Conservation (phyloP, 495 filamentous ascomycete genomes). For the Talaromyces proteolyticus region DNA sequence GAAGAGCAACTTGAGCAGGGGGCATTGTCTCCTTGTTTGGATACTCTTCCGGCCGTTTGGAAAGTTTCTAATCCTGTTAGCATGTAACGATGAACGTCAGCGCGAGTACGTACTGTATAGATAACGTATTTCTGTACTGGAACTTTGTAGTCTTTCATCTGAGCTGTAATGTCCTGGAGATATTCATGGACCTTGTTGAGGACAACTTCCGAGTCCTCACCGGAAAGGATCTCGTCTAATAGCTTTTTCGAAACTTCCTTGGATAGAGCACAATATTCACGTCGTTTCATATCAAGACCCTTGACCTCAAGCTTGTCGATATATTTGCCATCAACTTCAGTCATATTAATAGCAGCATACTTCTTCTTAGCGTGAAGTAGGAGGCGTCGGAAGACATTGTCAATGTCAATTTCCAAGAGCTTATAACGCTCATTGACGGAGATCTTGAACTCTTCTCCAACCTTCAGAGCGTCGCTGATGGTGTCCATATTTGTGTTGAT, state of each 20-base stretch:
- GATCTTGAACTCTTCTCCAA: constrained; percentile 76
- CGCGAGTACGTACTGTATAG: constrained; percentile 56
- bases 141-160: constrained; percentile 74
- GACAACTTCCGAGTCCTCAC: constrained; percentile 84
- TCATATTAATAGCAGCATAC: constrained; percentile 93
- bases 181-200: constrained; percentile 90
- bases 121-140: constrained; percentile 88
- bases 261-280: constrained; percentile 91
- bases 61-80: constrained; percentile 59
- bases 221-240: constrained; percentile 86
- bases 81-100: neutral
- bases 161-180: constrained; percentile 69
- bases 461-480: constrained; percentile 81
- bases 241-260: constrained; percentile 84
- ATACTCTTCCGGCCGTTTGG: constrained; percentile 88
- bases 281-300: constrained; percentile 92
- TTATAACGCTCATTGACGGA: constrained; percentile 85
- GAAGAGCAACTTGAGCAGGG: constrained; percentile 91
- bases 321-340: constrained; percentile 82
- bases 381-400: constrained; percentile 92
- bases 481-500: constrained; percentile 97
- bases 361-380: constrained; percentile 98
- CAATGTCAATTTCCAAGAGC: constrained; percentile 93
- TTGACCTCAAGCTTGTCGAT: constrained; percentile 96
- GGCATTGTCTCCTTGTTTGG: constrained; percentile 92